Percentiles rank a stretch among this genome's conserved stretches.
phyloP scores from a whole-genome alignment of 139 green algal species.

The Haematococcus lacustris region DNA sequence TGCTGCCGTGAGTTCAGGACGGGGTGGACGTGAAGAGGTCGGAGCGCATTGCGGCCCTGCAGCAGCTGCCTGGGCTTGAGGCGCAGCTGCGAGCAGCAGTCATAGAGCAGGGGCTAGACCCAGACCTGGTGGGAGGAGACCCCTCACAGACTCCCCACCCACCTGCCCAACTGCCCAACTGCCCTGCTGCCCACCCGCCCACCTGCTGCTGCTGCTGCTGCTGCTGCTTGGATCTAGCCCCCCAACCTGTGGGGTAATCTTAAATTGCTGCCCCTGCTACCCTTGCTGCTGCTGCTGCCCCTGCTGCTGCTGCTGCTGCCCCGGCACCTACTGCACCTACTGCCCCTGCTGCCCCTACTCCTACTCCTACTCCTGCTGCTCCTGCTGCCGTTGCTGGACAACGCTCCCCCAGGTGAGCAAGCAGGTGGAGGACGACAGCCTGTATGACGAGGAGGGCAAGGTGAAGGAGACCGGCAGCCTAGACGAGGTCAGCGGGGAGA shows the following conservation, averaged over 20 bases:
- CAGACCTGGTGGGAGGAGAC: no score
- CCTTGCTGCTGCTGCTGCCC: not conserved
- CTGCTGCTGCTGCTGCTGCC: not conserved
- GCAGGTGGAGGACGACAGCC: constrained; percentile 59
- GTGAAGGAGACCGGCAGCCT: constrained; percentile 51
- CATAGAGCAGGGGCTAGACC: constrained; percentile 46
- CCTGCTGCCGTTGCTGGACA: not conserved
- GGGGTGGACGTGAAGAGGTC: constrained; percentile 55
- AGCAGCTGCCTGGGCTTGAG: constrained; percentile 39
- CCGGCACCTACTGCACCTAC: no score
- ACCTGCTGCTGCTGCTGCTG: no score
- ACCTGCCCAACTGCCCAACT: no score
- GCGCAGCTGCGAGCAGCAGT: constrained; percentile 48
- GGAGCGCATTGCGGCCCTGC: constrained; percentile 60
- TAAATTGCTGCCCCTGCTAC: no score
- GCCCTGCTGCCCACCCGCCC: no score
- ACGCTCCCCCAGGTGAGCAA: not conserved
- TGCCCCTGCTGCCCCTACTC: no score
- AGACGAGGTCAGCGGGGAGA: constrained; percentile 56
- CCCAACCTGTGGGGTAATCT: not conserved
- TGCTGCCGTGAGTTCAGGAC: no score
- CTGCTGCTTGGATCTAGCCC: not conserved
- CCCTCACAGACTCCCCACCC: no score
- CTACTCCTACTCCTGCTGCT: no score
- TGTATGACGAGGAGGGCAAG: constrained; percentile 40